Percentiles rank a stretch among this genome's conserved stretches.
These are phyloP conservation scores for Herpetomonas muscarum DNA, from an alignment of 208 protist genomes.

Conservation along the genomic window DNA sequence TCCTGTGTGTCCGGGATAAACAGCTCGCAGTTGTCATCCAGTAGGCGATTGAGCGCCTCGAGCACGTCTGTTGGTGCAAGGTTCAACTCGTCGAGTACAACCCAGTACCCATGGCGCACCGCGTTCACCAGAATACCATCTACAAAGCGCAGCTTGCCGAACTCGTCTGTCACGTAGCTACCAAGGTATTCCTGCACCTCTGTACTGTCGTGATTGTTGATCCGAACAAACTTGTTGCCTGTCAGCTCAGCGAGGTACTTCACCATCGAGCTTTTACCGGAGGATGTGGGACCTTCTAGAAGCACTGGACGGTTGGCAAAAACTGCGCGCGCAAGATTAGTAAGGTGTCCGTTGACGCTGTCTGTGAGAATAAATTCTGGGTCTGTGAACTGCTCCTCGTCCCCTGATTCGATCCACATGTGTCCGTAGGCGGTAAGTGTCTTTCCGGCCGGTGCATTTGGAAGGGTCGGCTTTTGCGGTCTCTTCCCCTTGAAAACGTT, in stretches of 20 bases:
- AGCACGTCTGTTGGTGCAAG: slow-evolving; percentile 99
- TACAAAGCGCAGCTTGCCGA: slow-evolving; percentile 96
- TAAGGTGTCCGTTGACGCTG: slow-evolving; percentile 92
- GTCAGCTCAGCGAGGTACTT: slow-evolving; percentile 98
- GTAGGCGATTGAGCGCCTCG: slow-evolving; percentile 99
- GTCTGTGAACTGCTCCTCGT: slow-evolving; percentile 39
- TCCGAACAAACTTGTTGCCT: slow-evolving; percentile 98
- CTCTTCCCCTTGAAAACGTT: slow-evolving; percentile 82
- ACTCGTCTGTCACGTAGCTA: slow-evolving; percentile 94
- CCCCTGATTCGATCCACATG: slow-evolving; percentile 92
- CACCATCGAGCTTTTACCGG: slow-evolving; percentile 99
- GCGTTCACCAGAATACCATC: slow-evolving; percentile 97
- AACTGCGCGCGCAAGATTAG: slow-evolving; percentile 93
- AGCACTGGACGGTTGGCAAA: slow-evolving; percentile 97
- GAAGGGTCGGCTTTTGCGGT: slow-evolving; percentile 53
- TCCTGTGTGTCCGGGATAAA: slow-evolving; percentile 99
- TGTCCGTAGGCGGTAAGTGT: slow-evolving; percentile 91
- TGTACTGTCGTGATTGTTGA: slow-evolving; percentile 99
- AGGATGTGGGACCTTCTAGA: slow-evolving; percentile 98
- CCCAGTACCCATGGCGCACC: slow-evolving; percentile 98
- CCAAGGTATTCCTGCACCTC: slow-evolving; percentile 99
- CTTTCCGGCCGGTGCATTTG: slow-evolving; percentile 21
- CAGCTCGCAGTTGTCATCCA: slow-evolving; percentile 99
- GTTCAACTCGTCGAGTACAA: slow-evolving; percentile 99
- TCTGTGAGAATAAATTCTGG: slow-evolving; percentile 96